Percentiles rank a stretch among this genome's conserved stretches.
These are phyloP conservation scores for Capsicum pubescens DNA, from an alignment of 257 asterid genomes.

Conservation along the genomic window DNA sequence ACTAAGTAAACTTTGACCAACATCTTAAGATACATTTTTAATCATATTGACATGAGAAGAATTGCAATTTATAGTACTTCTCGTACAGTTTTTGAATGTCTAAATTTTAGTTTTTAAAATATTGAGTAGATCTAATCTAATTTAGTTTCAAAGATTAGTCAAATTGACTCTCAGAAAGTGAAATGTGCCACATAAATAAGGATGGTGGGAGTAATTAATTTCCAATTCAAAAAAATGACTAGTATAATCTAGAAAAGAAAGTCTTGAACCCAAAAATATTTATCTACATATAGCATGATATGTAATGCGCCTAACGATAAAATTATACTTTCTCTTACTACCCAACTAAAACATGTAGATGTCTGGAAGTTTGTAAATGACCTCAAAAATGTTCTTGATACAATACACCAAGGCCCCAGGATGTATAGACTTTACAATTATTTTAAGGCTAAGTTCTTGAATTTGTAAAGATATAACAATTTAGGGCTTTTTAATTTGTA, in stretches of 20 bases:
- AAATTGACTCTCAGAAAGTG: not conserved
- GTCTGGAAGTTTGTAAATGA: not conserved
- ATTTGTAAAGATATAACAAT: not conserved
- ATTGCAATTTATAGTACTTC: not conserved
- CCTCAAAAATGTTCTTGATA: not conserved
- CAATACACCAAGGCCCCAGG: not conserved
- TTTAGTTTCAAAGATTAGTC: not conserved
- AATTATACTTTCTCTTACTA: not conserved
- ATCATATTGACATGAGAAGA: constrained; percentile 7
- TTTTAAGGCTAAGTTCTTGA: not conserved
- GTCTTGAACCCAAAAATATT: not conserved
- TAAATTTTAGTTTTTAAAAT: not conserved
- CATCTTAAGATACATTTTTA: not conserved
- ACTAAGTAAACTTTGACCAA: not conserved
- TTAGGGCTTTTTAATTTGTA: not conserved
- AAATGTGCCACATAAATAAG: not conserved
- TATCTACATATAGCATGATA: not conserved
- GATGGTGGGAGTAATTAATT: not conserved
- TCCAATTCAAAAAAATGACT: not conserved
- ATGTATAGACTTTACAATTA: not conserved
- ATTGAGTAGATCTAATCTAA: not conserved
- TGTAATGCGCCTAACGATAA: not conserved
- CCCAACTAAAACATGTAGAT: not conserved
- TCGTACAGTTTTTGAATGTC: not conserved
- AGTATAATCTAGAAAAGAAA: not conserved